Evolutionary conservation across 116 monocot species (phyloP), one percentile per base, ranked within the genome.

Genomic region (Thalassia testudinum): DNA sequence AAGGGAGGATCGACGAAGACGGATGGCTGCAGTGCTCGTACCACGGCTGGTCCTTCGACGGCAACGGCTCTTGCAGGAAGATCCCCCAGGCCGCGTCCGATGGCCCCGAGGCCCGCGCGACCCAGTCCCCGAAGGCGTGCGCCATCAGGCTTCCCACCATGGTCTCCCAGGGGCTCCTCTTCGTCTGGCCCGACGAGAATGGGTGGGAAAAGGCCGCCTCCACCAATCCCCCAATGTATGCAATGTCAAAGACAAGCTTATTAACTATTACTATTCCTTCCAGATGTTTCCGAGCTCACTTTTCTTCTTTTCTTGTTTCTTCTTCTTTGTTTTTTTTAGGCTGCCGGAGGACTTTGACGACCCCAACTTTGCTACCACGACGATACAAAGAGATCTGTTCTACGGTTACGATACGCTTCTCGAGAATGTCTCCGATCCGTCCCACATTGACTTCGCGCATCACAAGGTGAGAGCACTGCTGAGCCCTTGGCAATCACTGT

Each of bases 391-490:
- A 42, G 97, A 97, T 25, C 65, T 97, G 49, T 97, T 74, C 74
- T 97, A 97, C 65, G 89, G 89, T 0, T 97, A 97, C 63, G 97
- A 97, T 48, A 97, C 89, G 0, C 75, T 97, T 22, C 74, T 97
- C 70, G 97, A 97, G 74, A 97, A 97, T 58, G 89, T 97, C 20
- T 97, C 97, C 12, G 97, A 97, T 73, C 97, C 97, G 26, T 97
- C 97, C 0, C 97, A 97, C 63, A 97, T 97, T 42, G 79, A 97
- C 14, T 97, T 97, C 69, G 97, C 97, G 25, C 97, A 97, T 54
- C 97, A 97, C 60, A 97, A 82, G 85, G 97, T 97, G 78, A 21
- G 53, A 20, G 16, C 7, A 1, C 1, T 0, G 5, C 20, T 22
- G 6, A 23, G 22, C 49, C 24, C 12, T n/a, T n/a, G n/a, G n/a